Evolutionary conservation across 2,329 filamentous ascomycete genomes (phyloP).

Genomic region (Fusarium nelsonii): DNA sequence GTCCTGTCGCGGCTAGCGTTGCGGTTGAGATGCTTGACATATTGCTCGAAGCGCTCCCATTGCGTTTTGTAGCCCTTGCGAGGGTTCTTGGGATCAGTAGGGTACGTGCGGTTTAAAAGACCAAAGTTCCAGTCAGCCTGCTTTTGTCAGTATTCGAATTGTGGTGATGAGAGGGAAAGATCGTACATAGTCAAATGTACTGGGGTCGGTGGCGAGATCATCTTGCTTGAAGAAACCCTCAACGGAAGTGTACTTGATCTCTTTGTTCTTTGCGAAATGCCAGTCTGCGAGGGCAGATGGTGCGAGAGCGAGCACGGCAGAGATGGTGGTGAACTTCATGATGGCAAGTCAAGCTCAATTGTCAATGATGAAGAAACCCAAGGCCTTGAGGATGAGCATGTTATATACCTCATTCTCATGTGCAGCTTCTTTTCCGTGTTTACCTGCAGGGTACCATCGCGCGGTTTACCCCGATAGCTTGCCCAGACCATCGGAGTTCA

Average conservation of each 20-base stretch:
- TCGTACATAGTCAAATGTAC: constrained; percentile 73
- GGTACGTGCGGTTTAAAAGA: constrained; percentile 72
- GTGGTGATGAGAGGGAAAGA: neutral
- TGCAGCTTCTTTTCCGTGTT: neutral
- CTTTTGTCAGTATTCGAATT: neutral
- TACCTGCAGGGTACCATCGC: constrained; percentile 27
- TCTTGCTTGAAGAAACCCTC: constrained; percentile 75
- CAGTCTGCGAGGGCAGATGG: constrained; percentile 49
- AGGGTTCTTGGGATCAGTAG: constrained; percentile 61
- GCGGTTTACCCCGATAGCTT: constrained; percentile 9
- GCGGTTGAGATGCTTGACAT: constrained; percentile 67
- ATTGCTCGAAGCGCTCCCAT: constrained; percentile 74
- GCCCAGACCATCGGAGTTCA: neutral
- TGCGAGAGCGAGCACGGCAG: constrained; percentile 49
- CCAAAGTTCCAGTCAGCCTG: constrained; percentile 74
- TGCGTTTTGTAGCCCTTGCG: constrained; percentile 61
- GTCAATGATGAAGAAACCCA: neutral
- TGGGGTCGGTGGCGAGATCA: constrained; percentile 65
- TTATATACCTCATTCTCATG: constrained; percentile 26
- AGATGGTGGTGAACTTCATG: constrained; percentile 53
- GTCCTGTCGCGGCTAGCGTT: constrained; percentile 57
- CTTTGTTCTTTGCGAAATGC: constrained; percentile 51
- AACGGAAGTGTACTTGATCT: constrained; percentile 71
- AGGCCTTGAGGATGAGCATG: neutral
- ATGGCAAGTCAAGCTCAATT: neutral